These are phyloP conservation scores for Wickerhamomyces ciferrii DNA, from an alignment of 805 yeast species.

Conservation along the genomic window DNA sequence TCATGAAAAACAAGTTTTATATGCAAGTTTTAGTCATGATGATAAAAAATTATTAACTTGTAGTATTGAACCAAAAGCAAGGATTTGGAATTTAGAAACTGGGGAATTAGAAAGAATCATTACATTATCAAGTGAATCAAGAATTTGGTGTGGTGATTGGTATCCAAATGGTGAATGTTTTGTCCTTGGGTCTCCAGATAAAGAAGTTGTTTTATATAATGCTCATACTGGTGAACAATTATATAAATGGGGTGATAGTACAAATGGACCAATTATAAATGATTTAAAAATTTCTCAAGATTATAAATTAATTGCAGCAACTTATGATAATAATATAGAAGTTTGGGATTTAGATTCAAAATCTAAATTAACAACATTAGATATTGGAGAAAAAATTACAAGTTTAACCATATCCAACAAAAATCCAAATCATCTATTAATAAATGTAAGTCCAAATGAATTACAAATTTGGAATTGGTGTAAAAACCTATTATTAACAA, in stretches of 20 bases:
- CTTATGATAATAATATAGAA: conserved; percentile 55
- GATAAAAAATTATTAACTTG: conserved; percentile 65
- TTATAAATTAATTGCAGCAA: conserved; percentile 59
- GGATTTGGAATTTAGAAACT: conserved; percentile 57
- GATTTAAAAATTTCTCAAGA: conserved; percentile 66
- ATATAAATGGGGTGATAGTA: conserved; percentile 16
- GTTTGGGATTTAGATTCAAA: conserved; percentile 49
- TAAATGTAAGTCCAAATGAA: conserved; percentile 71
- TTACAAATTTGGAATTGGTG: conserved; percentile 77
- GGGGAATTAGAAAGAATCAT: conserved; percentile 24
- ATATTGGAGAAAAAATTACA: conserved; percentile 55
- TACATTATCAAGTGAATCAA: conserved; percentile 18
- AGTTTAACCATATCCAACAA: conserved; percentile 52
- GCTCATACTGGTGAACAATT: conserved; percentile 22
- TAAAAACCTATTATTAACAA: conserved; percentile 51
- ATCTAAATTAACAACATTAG: conserved; percentile 37
- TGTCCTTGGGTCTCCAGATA: conserved; percentile 75
- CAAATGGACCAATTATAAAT: conserved; percentile 45
- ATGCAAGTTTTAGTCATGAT: conserved; percentile 72
- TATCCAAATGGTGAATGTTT: conserved; percentile 51
- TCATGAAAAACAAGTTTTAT: conserved; percentile 51
- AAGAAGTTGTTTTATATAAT: conserved; percentile 48
- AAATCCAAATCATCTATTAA: conserved; percentile 49
- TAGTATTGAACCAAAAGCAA: conserved; percentile 64
- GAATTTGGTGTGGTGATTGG: conserved; percentile 66